Evolutionary conservation across 1,139 yeast genomes (phyloP), one percentile per base, ranked within the genome.

Genomic region (Kodamaea derodonti): DNA sequence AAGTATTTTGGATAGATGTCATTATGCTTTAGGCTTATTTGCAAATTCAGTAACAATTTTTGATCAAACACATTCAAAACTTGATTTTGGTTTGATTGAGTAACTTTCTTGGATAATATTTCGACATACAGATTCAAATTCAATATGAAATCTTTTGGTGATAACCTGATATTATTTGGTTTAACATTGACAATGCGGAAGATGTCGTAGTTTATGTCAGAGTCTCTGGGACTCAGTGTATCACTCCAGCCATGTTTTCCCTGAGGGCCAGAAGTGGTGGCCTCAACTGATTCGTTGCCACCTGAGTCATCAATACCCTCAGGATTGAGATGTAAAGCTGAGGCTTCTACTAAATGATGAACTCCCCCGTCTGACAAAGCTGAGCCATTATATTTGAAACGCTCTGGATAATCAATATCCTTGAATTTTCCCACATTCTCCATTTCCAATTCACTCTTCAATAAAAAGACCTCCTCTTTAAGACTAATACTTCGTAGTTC

Each of bases 71-170:
- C 37, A 25, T 44, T 43, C n/a, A 33, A n/a, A 50, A 47, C 31
- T 54, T 48, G 39, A 52, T 52, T 30, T 49, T 52, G 5, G 47
- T 46, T 39, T 45, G 41, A 52, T 14, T 36, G 13, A n/a, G 33
- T 17, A 8, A 42, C 33, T 12, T 31, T 27, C 7, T 33, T 14
- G 22, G 42, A 24, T 13, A 44, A 34, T 3, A 12, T n/a, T 4
- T 25, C 15, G 9, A 31, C 30, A 28, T 27, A 35, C 12, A 16
- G 30, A 5, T 33, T 35, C n/a, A 29, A 22, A 27, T 46, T 40
- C 20, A 47, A 38, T 7, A 27, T 14, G 29, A 47, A 47, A 18
- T 45, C 49, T 11, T 22, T 15, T 22, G 41, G 36, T 14, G 30
- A 4, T 14, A 25, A 14, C 7, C n/a, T 11, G 28, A 6, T 25